phyloP scores from a whole-genome alignment of 192 early-diverging fungal genomes.

The Coemansia sp. region DNA sequence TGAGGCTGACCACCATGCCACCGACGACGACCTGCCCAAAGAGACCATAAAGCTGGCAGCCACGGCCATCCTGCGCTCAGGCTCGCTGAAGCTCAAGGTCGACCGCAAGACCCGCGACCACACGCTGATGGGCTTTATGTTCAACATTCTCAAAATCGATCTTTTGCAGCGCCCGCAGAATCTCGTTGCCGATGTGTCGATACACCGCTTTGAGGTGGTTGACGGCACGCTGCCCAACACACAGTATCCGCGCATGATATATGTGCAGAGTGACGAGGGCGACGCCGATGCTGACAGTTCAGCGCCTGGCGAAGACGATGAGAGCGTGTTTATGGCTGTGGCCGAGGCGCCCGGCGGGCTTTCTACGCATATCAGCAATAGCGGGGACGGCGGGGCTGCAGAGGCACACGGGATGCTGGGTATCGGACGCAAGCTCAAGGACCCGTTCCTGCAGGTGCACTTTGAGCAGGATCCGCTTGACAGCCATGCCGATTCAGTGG shows the following conservation, averaged over 20 bases:
- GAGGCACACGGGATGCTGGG: slow-evolving; percentile 2
- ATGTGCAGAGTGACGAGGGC: slow-evolving; percentile 41
- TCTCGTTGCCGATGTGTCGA: slow-evolving; percentile 44
- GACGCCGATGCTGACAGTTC: background rate
- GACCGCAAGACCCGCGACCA: slow-evolving; percentile 44
- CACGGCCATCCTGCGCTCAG: slow-evolving; percentile 67
- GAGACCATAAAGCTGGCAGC: slow-evolving; percentile 63
- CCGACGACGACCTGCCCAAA: slow-evolving; percentile 34
- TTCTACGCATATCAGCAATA: slow-evolving; percentile 5
- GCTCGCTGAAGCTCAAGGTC: slow-evolving; percentile 76
- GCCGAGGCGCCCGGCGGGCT: slow-evolving; percentile 19
- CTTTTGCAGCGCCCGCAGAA: slow-evolving; percentile 46
- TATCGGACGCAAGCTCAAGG: slow-evolving; percentile 16
- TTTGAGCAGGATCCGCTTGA: slow-evolving; percentile 93
- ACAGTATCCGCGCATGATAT: slow-evolving; percentile 51
- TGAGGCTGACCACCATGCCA: slow-evolving; percentile 47
- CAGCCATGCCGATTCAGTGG: slow-evolving; percentile 78
- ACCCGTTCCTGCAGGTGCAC: slow-evolving; percentile 50
- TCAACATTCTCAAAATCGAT: slow-evolving; percentile 40
- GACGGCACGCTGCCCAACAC: slow-evolving; percentile 51
- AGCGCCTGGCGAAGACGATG: background rate
- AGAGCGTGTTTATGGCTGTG: slow-evolving; percentile 13
- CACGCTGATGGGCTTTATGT: slow-evolving; percentile 51
- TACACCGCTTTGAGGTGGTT: slow-evolving; percentile 51
- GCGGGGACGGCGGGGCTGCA: background rate